Percentiles rank a stretch among this genome's conserved stretches.
These are phyloP conservation scores for Erythrophleum fordii DNA, from an alignment of 306 rosid species.

Conservation along the genomic window DNA sequence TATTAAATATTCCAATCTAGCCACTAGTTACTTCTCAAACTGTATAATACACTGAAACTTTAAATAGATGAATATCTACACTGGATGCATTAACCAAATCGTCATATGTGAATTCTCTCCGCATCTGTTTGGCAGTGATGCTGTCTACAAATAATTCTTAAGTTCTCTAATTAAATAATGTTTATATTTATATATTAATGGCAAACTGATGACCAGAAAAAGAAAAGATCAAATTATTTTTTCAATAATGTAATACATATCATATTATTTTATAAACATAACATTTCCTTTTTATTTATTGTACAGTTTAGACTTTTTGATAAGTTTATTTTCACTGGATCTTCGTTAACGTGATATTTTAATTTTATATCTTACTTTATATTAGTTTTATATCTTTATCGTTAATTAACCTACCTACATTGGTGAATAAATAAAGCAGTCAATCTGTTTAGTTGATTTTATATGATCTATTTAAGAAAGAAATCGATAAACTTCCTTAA, in stretches of 20 bases:
- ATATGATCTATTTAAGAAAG: background rate
- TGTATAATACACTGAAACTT: background rate
- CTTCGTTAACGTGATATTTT: background rate
- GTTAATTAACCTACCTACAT: background rate
- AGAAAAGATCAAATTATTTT: background rate
- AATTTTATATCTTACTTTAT: background rate
- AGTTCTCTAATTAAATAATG: background rate
- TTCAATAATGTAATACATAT: background rate
- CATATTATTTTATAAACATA: background rate
- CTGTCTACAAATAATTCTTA: background rate
- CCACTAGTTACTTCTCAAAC: background rate
- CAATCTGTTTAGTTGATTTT: conserved; percentile 3
- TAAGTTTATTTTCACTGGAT: background rate
- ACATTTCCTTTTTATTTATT: background rate
- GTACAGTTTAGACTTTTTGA: background rate
- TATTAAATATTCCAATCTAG: background rate
- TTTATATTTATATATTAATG: background rate
- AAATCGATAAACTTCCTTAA: background rate
- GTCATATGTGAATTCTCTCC: background rate
- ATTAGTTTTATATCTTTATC: background rate
- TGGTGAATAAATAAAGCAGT: background rate
- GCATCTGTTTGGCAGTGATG: background rate
- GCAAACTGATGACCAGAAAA: background rate
- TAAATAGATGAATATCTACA: background rate
- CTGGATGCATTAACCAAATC: background rate